These are phyloP conservation scores for Pseudocercospora musae DNA, from an alignment of 2,329 filamentous ascomycete genomes.

Conservation along the genomic window DNA sequence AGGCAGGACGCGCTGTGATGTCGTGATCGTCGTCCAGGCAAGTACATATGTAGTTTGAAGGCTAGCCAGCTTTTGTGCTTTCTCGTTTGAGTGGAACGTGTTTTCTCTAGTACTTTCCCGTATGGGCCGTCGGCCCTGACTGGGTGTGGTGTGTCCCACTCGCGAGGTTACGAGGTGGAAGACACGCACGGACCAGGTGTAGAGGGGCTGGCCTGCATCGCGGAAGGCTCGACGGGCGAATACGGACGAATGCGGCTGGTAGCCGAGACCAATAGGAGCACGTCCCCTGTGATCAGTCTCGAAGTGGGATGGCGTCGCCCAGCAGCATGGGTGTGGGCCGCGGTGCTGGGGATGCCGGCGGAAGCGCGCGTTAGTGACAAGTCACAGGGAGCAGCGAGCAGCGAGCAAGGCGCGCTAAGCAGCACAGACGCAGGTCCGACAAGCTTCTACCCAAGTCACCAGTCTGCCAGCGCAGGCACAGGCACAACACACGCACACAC, in stretches of 20 bases:
- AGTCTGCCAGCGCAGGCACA: too few relatives aligned
- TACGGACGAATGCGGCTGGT: neutral
- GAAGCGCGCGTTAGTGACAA: neutral
- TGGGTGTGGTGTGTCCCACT: constrained; percentile 4
- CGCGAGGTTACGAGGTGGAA: neutral
- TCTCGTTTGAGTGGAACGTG: constrained; percentile 1
- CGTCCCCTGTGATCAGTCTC: neutral
- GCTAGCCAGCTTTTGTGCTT: neutral
- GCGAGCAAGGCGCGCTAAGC: neutral
- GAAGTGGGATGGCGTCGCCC: neutral
- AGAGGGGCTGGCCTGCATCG: constrained; percentile 5
- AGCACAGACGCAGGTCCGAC: neutral
- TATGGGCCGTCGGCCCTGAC: constrained; percentile 3
- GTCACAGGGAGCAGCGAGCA: neutral
- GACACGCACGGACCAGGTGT: neutral
- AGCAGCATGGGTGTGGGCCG: neutral
- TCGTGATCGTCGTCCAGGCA: neutral
- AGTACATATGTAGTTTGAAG: neutral
- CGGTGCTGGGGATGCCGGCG: constrained; percentile 5
- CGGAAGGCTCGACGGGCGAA: constrained; percentile 3
- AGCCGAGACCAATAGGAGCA: neutral
- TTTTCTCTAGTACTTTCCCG: neutral
- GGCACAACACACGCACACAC: neutral
- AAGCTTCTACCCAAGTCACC: too few relatives aligned
- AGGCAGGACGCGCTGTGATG: neutral